These are phyloP conservation scores for Cyberlindnera misumaiensis DNA, from an alignment of 805 yeast species.

Conservation along the genomic window DNA sequence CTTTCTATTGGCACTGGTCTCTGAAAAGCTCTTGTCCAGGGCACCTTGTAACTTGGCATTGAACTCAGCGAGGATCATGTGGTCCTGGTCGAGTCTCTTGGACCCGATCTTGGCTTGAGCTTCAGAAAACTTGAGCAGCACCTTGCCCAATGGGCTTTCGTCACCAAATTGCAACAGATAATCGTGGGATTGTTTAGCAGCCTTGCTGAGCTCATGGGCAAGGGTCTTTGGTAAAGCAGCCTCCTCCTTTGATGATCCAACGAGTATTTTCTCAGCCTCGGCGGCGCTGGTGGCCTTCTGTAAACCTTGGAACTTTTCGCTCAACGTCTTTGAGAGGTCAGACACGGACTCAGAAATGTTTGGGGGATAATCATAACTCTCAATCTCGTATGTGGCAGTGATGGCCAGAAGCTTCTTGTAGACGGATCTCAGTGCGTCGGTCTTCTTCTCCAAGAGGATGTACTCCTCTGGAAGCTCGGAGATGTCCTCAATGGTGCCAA, in stretches of 20 bases:
- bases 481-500: conserved; percentile 59
- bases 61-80: conserved; percentile 50
- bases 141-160: conserved; percentile 21
- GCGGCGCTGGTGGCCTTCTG: conserved; percentile 59
- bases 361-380: conserved; percentile 80
- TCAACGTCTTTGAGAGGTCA: conserved; percentile 53
- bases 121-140: conserved; percentile 41
- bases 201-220: conserved; percentile 59
- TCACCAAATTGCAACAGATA: conserved; percentile 29
- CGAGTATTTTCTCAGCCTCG: conserved; percentile 54
- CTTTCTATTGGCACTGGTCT: conserved; percentile 54
- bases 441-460: conserved; percentile 56
- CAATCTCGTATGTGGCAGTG: conserved; percentile 61
- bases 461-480: conserved; percentile 73
- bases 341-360: conserved; percentile 59
- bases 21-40: conserved; percentile 52
- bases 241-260: conserved; percentile 22
- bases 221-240: conserved; percentile 53
- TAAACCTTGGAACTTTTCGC: conserved; percentile 50
- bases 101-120: conserved; percentile 58
- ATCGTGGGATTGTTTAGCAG: conserved; percentile 45
- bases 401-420: conserved; percentile 46
- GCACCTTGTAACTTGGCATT: conserved; percentile 47
- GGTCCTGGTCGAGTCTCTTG: conserved; percentile 66
- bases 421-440: conserved; percentile 56